Conservation (phyloP, 371 early-diverging fungal genomes). For the Syncephalastrum racemosum region DNA sequence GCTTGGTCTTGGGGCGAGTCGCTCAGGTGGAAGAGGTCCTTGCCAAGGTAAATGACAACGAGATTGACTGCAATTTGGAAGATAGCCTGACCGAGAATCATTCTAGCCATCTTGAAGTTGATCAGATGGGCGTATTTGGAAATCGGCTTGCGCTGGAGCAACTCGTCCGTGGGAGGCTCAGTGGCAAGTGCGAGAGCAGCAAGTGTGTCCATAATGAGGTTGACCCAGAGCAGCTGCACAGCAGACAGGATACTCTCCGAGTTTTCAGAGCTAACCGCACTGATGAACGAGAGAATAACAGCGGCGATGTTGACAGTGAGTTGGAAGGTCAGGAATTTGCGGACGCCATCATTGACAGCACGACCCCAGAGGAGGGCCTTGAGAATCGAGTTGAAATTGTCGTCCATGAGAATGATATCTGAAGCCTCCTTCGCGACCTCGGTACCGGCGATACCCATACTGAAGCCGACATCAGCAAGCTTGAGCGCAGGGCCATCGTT, state of each 20-base stretch:
- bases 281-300: conserved; percentile 86
- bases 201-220: conserved; percentile 96
- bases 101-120: conserved; percentile 86
- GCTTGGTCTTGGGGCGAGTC: conserved; percentile 36
- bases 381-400: conserved; percentile 91
- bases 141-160: conserved; percentile 81
- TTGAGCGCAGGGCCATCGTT: conserved; percentile 97
- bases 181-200: conserved; percentile 98
- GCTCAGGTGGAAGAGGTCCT: conserved; percentile 63
- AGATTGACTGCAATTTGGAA: conserved; percentile 80
- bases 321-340: conserved; percentile 97
- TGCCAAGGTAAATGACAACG: conserved; percentile 60
- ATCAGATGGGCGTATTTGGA: conserved; percentile 81
- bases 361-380: conserved; percentile 95
- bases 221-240: conserved; percentile 98
- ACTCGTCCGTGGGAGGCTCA: conserved; percentile 90
- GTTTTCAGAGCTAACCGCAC: conserved; percentile 85
- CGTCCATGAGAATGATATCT: conserved; percentile 93
- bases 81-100: conserved; percentile 86
- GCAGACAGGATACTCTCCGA: conserved; percentile 96
- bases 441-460: conserved; percentile 97
- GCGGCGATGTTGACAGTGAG: conserved; percentile 93
- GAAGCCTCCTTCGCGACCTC: conserved; percentile 97
- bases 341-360: conserved; percentile 91
- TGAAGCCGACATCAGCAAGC: conserved; percentile 95